phyloP scores from a whole-genome alignment of 768 basidiomycete genomes.

The Atractiella rhizophila region DNA sequence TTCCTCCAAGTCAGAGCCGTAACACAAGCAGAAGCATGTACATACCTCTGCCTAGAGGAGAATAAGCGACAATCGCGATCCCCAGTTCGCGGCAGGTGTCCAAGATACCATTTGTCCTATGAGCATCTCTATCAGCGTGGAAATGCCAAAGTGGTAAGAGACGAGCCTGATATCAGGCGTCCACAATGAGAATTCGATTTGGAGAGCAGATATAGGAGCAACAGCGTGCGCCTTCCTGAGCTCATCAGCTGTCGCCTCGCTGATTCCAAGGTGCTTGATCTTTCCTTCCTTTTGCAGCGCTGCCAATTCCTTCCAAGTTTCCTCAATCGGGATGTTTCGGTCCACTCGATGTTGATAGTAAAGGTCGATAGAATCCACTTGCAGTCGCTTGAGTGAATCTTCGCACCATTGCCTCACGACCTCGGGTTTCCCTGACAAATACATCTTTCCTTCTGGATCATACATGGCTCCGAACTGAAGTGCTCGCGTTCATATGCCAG shows the following conservation, averaged over 20 bases:
- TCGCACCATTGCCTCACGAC: not conserved
- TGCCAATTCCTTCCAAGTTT: not conserved
- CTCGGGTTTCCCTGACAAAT: too few species aligned
- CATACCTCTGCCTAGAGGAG: not conserved
- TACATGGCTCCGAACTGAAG: too few species aligned
- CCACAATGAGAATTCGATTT: slow-evolving; percentile 2
- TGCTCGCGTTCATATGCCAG: too few species aligned
- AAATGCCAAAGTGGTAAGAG: too few species aligned
- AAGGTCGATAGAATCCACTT: not conserved
- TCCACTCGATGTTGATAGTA: slow-evolving; percentile 1
- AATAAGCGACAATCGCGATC: slow-evolving; percentile 17
- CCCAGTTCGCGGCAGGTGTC: slow-evolving; percentile 17
- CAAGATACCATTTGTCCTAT: slow-evolving; percentile 15
- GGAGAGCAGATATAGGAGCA: not conserved
- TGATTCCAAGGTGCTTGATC: not conserved
- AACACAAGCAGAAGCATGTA: too few species aligned
- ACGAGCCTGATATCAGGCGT: slow-evolving; percentile 1
- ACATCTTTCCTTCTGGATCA: too few species aligned
- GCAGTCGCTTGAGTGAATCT: not conserved
- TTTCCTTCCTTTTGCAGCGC: not conserved
- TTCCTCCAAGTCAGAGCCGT: not conserved
- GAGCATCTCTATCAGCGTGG: too few species aligned
- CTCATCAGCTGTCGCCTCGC: not conserved
- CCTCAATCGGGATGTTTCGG: not conserved
- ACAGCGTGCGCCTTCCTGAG: not conserved